Conservation (phyloP, 176 grass and related monocot species). For the Oryza rufipogon region DNA sequence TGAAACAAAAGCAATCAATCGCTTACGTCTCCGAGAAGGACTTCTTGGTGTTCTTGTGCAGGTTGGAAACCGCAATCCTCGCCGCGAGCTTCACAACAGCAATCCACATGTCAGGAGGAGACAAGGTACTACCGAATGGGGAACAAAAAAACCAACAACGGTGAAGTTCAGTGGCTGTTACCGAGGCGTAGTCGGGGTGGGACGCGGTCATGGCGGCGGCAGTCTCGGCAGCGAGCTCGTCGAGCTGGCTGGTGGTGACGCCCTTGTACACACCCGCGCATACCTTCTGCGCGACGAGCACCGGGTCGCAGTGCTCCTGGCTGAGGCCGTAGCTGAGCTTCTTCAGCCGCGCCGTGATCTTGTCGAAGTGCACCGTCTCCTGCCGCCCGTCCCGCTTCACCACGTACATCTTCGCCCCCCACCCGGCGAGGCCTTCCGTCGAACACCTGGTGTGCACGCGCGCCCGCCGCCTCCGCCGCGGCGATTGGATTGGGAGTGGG, state of each 20-base stretch:
- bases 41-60: conserved; percentile 97
- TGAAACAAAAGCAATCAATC: background rate
- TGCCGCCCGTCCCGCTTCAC: conserved; percentile 88
- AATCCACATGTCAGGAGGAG: background rate
- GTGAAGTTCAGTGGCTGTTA: background rate
- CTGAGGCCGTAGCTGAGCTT: conserved; percentile 97
- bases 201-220: conserved; percentile 82
- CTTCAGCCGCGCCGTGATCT: conserved; percentile 96
- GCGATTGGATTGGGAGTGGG: background rate
- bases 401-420: conserved; percentile 70
- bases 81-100: conserved; percentile 66
- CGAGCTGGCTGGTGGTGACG: conserved; percentile 94
- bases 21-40: conserved; percentile 93
- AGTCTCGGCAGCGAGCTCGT: conserved; percentile 95
- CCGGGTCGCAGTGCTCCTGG: conserved; percentile 97
- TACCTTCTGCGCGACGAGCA: conserved; percentile 93
- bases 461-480: background rate
- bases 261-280: conserved; percentile 94
- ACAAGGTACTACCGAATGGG: background rate
- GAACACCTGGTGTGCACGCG: conserved; percentile 42
- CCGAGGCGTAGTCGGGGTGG: conserved; percentile 92
- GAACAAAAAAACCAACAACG: background rate
- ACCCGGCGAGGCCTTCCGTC: conserved; percentile 48
- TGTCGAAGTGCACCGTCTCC: conserved; percentile 97
- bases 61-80: conserved; percentile 92